Conservation (phyloP, 768 basidiomycete species). For the Candolleomyces eurysporus region DNA sequence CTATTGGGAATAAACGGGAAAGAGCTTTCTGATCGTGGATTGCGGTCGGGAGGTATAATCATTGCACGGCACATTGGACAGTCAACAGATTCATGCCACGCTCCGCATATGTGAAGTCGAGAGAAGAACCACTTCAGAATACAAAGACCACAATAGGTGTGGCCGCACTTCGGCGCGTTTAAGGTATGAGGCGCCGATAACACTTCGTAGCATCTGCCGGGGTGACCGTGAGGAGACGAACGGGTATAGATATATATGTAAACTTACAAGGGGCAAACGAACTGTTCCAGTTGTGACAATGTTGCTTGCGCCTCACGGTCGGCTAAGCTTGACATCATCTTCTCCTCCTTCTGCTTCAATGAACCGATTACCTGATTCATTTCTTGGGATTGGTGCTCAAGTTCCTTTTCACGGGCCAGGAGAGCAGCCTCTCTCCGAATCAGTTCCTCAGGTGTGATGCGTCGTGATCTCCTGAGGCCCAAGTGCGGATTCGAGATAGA, state of each 20-base stretch:
- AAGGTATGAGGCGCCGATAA: conserved; percentile 61
- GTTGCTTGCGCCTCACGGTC: conserved; percentile 39
- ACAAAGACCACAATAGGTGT: conserved; percentile 66
- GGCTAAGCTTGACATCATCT: conserved; percentile 41
- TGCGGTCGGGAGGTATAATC: conserved; percentile 50
- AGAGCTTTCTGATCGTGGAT: conserved; percentile 47
- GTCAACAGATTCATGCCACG: conserved; percentile 66
- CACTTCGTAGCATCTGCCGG: conserved; percentile 58
- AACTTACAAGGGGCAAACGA: conserved; percentile 61
- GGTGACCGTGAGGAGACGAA: neutral
- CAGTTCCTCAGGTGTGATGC: conserved; percentile 39
- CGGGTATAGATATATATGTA: neutral
- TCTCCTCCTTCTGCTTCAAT: conserved; percentile 40
- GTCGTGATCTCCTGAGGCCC: conserved; percentile 34
- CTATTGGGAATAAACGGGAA: conserved; percentile 69
- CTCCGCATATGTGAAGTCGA: conserved; percentile 61
- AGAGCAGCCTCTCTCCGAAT: conserved; percentile 35
- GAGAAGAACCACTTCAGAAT: conserved; percentile 71
- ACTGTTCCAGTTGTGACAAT: conserved; percentile 56
- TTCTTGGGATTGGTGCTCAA: conserved; percentile 31
- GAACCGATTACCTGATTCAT: conserved; percentile 39
- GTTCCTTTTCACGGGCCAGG: conserved; percentile 38
- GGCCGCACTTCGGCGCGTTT: conserved; percentile 57
- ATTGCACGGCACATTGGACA: conserved; percentile 65
- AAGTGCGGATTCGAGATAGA: neutral